Base-by-base conservation (phyloP, 352 stramenopile genomes). In the Pythium brachiatum region DNA sequence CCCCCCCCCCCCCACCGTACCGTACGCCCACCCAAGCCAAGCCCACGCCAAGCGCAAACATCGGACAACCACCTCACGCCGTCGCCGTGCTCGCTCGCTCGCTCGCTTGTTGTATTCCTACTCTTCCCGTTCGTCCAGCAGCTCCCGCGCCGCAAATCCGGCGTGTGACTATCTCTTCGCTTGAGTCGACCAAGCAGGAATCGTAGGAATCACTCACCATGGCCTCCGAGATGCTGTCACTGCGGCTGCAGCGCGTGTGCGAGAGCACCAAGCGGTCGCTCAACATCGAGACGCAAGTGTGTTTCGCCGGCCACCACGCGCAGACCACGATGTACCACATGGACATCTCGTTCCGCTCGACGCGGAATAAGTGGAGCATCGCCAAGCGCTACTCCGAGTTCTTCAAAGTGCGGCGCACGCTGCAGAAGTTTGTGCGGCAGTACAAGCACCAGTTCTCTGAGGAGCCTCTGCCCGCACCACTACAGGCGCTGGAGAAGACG, bases 341-440 rank as follows among this genome's bases (percentile, higher is more conserved):
- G 79, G 86, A 93, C 67, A 90, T 95, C 34, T 92, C 82, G 9
- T 95, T 92, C 70, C 80, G 76, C 48, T 87, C 75, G 26, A 95
- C 86, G 47, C 83, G 83, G 39, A 90, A 92, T 64, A 93, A 92
- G 67, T 94, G 86, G 86, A 92, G 73, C 63, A 92, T 94, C 57
- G 74, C 80, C 44, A 94, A 92, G 69, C 86, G 86, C 38, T 94
- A 92, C 73, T 94, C 86, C 3, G 86, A 94, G 63, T 94, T 94
- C 65, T 91, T 87, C 70, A 70, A 74, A 21, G 60, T 90, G 20
- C 86, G 86, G 12, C 75, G 75, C 29, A 76, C 76, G 50, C 80
- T 94, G 11, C 68, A 66, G 39, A 83, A 81, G 62, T 87, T 87
- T 47, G 32, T 90, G 58, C 89, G 90, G 69, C 76, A 84, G 27